Percentiles rank a stretch among this genome's conserved stretches.
These are phyloP conservation scores for Rhodomyrtus psidioides DNA, from an alignment of 441 rosid species.

Conservation along the genomic window DNA sequence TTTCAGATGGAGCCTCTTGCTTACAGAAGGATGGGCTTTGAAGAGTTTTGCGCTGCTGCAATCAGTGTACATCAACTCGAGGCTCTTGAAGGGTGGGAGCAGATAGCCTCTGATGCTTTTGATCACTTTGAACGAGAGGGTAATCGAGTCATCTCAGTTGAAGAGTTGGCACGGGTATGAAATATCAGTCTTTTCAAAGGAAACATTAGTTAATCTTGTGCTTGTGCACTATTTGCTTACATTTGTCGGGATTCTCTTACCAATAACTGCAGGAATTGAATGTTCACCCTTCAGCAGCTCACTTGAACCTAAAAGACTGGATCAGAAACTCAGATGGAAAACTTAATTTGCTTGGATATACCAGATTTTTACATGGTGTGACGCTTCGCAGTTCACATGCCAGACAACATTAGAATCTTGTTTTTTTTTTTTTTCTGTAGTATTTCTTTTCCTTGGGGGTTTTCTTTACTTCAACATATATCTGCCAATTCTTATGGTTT, in stretches of 20 bases:
- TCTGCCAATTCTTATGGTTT: not conserved
- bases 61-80: slow-evolving; percentile 78
- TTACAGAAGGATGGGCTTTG: slow-evolving; percentile 76
- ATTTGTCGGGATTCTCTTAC: not conserved
- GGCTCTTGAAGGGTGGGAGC: slow-evolving; percentile 86
- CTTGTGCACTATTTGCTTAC: not conserved
- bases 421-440: not conserved
- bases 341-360: not conserved
- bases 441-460: not conserved
- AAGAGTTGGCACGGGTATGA: slow-evolving; percentile 81
- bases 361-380: not conserved
- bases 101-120: slow-evolving; percentile 60
- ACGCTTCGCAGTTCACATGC: not conserved
- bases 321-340: not conserved
- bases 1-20: slow-evolving; percentile 75
- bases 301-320: not conserved
- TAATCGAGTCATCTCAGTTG: slow-evolving; percentile 68
- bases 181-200: not conserved
- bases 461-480: not conserved
- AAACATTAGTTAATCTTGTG: not conserved
- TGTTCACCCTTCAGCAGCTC: slow-evolving; percentile 3
- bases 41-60: slow-evolving; percentile 92
- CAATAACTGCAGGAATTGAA: slow-evolving; percentile 61
- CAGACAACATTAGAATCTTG: not conserved
- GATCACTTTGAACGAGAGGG: slow-evolving; percentile 82